These are phyloP conservation scores for Vigna angularis DNA, from an alignment of 306 rosid genomes.

Conservation along the genomic window DNA sequence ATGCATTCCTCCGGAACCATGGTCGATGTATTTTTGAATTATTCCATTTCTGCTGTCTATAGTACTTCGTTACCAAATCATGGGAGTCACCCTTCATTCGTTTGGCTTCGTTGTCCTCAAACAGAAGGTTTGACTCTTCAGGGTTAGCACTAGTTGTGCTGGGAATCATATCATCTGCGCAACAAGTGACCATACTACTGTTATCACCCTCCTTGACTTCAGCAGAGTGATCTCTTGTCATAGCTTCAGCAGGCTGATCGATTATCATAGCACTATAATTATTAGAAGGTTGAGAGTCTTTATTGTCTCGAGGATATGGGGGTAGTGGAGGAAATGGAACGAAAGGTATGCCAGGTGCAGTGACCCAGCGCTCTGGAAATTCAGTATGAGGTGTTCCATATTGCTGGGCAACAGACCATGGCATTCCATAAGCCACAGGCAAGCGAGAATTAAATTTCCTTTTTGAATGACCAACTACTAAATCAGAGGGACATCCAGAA, in stretches of 20 bases:
- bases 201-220: conserved; percentile 52
- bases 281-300: conserved; percentile 53
- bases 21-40: conserved; percentile 63
- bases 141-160: conserved; percentile 61
- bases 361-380: conserved; percentile 64
- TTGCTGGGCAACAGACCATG: conserved; percentile 69
- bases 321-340: conserved; percentile 94
- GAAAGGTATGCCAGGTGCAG: conserved; percentile 94
- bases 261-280: conserved; percentile 37
- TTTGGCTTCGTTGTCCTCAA: conserved; percentile 52
- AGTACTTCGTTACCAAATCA: conserved; percentile 74
- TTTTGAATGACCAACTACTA: conserved; percentile 72
- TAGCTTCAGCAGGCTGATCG: conserved; percentile 53
- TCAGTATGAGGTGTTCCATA: conserved; percentile 67
- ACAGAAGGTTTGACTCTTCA: conserved; percentile 43
- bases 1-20: conserved; percentile 59
- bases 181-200: conserved; percentile 46
- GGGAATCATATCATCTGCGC: conserved; percentile 61
- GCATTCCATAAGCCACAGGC: conserved; percentile 90
- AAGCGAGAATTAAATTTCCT: conserved; percentile 72
- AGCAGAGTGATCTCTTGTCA: conserved; percentile 46
- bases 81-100: conserved; percentile 61
- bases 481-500: conserved; percentile 47
- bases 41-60: conserved; percentile 91
- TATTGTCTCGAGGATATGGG: conserved; percentile 59